A percentile compares a stretch with the other conserved stretches of the same genome.
phyloP scores from a whole-genome alignment of 306 rosid genomes.

The Erythrophleum fordii region DNA sequence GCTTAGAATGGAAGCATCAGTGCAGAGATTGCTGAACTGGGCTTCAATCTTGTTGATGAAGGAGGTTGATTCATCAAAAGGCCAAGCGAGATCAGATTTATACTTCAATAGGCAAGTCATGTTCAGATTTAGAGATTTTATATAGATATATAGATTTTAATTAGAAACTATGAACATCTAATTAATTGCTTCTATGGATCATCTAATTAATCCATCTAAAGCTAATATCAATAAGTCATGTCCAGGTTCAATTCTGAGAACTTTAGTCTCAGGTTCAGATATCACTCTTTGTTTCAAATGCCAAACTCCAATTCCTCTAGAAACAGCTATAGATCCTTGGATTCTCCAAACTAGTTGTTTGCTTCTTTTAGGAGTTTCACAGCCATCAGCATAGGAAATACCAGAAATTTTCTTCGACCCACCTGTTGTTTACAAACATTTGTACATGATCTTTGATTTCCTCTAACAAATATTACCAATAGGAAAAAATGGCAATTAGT shows the following conservation, averaged over 20 bases:
- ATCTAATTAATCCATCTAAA: no score
- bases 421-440: conserved; percentile 59
- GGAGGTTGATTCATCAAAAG: conserved; percentile 89
- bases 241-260: no score
- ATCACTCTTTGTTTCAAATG: no score
- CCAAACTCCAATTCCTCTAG: no score
- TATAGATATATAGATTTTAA: no score
- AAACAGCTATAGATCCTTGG: no score
- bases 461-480: neutral
- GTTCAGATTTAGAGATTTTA: no score
- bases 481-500: conserved; percentile 11
- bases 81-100: conserved; percentile 84
- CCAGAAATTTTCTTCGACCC: conserved; percentile 75
- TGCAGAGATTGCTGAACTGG: conserved; percentile 80
- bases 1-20: conserved; percentile 56
- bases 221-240: no score
- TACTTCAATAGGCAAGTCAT: conserved; percentile 78
- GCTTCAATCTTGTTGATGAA: conserved; percentile 87
- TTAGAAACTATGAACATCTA: no score
- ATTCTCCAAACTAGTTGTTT: conserved; percentile 89
- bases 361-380: conserved; percentile 84
- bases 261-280: no score
- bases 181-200: no score
- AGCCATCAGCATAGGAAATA: conserved; percentile 72
- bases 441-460: conserved; percentile 13